These are phyloP conservation scores for Encephalitozoon cuniculi DNA, from an alignment of 371 early-diverging fungal genomes.

Conservation along the genomic window DNA sequence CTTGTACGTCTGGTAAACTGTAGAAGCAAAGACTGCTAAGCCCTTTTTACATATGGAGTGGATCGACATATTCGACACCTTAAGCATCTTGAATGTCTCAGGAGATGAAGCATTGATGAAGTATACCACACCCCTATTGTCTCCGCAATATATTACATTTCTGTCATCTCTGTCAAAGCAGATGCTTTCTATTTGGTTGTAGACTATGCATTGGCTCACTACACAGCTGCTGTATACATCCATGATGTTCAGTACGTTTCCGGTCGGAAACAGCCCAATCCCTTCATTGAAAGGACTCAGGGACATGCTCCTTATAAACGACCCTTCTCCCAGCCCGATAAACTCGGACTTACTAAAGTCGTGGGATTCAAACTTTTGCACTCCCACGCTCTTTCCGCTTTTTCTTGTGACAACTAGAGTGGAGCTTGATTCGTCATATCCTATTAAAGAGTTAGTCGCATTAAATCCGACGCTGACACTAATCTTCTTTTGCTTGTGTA, in stretches of 20 bases:
- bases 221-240: slow-evolving; percentile 20
- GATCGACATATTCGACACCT: slow-evolving; percentile 20
- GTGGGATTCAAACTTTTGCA: slow-evolving; percentile 5
- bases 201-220: neutral
- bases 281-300: slow-evolving; percentile 43
- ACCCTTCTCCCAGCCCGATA: neutral
- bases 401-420: neutral
- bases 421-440: neutral
- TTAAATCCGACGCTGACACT: neutral
- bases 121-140: slow-evolving; percentile 33
- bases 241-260: slow-evolving; percentile 25
- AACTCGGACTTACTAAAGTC: neutral
- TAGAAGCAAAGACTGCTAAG: neutral
- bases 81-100: neutral
- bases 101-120: neutral
- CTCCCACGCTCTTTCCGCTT: neutral
- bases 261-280: neutral
- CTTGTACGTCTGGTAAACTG: slow-evolving; percentile 13
- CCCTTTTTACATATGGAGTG: neutral
- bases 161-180: slow-evolving; percentile 19
- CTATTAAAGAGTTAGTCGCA: neutral
- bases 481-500: slow-evolving; percentile 9
- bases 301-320: slow-evolving; percentile 28
- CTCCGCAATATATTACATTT: slow-evolving; percentile 30
- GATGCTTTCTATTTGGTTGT: slow-evolving; percentile 17